Evolutionary conservation across 805 yeast species (phyloP).

Genomic region (Ogataea dorogensis): DNA sequence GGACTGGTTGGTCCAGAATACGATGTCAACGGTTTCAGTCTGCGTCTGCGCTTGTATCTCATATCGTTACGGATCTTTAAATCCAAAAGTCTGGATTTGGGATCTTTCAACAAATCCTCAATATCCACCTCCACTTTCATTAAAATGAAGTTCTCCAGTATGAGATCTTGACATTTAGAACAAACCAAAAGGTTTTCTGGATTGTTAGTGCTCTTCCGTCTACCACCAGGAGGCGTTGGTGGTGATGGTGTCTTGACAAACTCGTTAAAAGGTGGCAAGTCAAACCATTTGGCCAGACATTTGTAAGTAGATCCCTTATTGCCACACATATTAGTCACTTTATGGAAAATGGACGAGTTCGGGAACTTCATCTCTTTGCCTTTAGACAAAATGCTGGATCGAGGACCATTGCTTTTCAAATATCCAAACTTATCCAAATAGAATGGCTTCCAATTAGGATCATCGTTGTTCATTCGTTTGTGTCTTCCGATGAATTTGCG

Average conservation of each 20-base stretch:
- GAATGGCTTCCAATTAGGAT: constrained; percentile 30
- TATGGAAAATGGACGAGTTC: constrained; percentile 30
- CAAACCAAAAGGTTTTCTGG: constrained; percentile 36
- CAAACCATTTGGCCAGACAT: constrained; percentile 36
- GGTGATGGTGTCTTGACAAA: constrained; percentile 33
- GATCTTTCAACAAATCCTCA: constrained; percentile 26
- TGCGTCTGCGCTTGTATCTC: constrained; percentile 32
- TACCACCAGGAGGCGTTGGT: constrained; percentile 34
- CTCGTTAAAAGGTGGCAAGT: constrained; percentile 37
- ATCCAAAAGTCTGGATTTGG: constrained; percentile 15
- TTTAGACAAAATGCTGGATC: constrained; percentile 5
- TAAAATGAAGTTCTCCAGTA: constrained; percentile 30
- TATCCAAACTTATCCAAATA: constrained; percentile 32
- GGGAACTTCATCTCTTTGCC: constrained; percentile 30
- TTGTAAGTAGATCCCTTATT: constrained; percentile 28
- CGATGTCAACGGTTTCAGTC: constrained; percentile 21
- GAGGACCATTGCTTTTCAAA: constrained; percentile 15
- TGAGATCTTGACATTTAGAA: constrained; percentile 28
- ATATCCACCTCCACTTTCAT: constrained; percentile 32
- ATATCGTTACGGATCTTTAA: constrained; percentile 28
- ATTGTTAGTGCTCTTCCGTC: constrained; percentile 25
- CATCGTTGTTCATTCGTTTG: constrained; percentile 12
- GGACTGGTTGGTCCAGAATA: constrained; percentile 4
- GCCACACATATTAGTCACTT: constrained; percentile 26
- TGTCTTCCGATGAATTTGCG: constrained; percentile 27